A percentile compares a stretch with the other conserved stretches of the same genome.
phyloP scores from a whole-genome alignment of 83 land plant species.

The Diphasiastrum complanatum region DNA sequence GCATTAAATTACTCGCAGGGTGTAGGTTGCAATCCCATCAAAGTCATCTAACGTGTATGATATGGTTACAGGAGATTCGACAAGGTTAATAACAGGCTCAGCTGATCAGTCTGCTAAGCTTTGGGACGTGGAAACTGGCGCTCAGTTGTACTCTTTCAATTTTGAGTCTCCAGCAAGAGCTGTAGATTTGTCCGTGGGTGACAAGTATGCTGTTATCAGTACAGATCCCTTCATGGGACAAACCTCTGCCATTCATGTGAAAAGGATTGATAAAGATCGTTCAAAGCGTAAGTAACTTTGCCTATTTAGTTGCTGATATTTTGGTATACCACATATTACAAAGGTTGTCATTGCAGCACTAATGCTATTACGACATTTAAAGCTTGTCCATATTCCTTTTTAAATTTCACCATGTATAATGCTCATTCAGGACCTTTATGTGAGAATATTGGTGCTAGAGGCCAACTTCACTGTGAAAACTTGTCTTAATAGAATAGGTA shows the following conservation, averaged over 20 bases:
- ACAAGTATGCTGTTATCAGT: slow-evolving; percentile 79
- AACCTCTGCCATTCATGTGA: slow-evolving; percentile 80
- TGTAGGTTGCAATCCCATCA: not conserved
- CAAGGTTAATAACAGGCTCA: slow-evolving; percentile 72
- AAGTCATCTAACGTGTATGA: not conserved
- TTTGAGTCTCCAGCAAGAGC: slow-evolving; percentile 90
- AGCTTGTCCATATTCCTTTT: too few species aligned
- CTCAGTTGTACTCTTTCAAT: slow-evolving; percentile 57
- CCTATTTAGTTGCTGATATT: not conserved
- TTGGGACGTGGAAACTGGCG: slow-evolving; percentile 89
- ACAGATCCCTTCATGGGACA: slow-evolving; percentile 87
- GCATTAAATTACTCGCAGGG: too few species aligned
- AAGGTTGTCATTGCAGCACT: too few species aligned
- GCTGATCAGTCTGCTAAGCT: slow-evolving; percentile 90
- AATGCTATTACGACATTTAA: too few species aligned
- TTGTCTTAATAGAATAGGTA: too few species aligned
- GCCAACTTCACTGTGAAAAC: not conserved
- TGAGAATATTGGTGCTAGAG: not conserved
- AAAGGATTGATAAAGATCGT: slow-evolving; percentile 57
- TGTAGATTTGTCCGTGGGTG: slow-evolving; percentile 81
- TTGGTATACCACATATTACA: too few species aligned
- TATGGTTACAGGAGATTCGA: slow-evolving; percentile 62
- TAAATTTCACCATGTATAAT: slow-evolving; percentile 6
- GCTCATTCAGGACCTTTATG: not conserved
- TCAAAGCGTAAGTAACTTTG: slow-evolving; percentile 51